These are phyloP conservation scores for Trichoderma sp. DNA, from an alignment of 2,329 filamentous ascomycete species.

Conservation along the genomic window DNA sequence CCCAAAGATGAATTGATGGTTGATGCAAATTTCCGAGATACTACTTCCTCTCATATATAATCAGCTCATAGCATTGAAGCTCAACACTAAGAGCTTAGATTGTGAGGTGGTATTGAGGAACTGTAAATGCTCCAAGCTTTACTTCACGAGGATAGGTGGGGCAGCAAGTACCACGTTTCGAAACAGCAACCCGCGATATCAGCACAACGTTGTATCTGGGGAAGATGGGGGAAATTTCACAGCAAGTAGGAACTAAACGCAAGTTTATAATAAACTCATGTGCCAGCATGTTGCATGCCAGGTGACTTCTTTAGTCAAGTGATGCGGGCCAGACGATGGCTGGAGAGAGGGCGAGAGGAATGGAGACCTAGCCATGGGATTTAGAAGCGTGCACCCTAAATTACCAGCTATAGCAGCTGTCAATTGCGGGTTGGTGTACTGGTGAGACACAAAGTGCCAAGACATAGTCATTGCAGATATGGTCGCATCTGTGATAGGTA, in stretches of 20 bases:
- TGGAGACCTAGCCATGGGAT: not conserved
- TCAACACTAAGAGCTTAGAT: not conserved
- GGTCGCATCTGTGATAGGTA: not conserved
- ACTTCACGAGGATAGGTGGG: constrained; percentile 2
- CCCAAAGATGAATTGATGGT: not conserved
- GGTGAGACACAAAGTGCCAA: not conserved
- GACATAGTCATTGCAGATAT: not conserved
- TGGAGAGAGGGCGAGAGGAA: not conserved
- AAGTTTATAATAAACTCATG: not conserved
- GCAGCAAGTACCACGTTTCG: not conserved
- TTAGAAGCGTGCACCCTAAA: not conserved
- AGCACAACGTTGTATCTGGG: constrained; percentile 7
- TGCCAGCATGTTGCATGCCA: not conserved
- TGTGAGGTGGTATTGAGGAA: not conserved
- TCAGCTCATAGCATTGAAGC: not conserved
- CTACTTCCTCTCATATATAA: not conserved
- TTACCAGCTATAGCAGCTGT: not conserved
- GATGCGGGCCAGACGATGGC: not conserved
- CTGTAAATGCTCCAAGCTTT: not conserved
- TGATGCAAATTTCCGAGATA: not conserved
- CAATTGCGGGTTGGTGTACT: not conserved
- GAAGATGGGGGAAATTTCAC: not conserved
- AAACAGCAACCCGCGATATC: not conserved
- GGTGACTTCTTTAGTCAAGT: not conserved
- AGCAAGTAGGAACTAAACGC: not conserved